phyloP scores from a whole-genome alignment of 352 stramenopile genomes.

The Globisporangium solare region DNA sequence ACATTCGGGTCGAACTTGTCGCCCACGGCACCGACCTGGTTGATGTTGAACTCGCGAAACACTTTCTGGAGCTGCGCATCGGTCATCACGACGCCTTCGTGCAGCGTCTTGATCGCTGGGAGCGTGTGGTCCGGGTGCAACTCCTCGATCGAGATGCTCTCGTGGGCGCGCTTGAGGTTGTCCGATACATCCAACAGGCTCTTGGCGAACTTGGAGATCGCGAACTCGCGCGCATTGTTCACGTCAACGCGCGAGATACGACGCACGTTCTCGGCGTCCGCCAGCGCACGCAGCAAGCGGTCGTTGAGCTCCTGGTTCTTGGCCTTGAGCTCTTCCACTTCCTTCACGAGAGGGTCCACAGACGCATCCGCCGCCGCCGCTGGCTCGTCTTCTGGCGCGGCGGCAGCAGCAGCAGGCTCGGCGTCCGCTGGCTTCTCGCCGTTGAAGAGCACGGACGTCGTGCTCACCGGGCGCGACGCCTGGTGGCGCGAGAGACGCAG shows the following conservation, averaged over 20 bases:
- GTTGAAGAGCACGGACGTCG: conserved; percentile 30
- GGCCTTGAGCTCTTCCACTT: conserved; percentile 65
- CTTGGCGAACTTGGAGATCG: conserved; percentile 96
- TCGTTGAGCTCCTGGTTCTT: conserved; percentile 84
- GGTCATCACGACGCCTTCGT: conserved; percentile 93
- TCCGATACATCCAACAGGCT: conserved; percentile 96
- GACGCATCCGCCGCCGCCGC: conserved; percentile 5
- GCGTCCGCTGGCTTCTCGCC: conserved; percentile 47
- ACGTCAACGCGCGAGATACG: conserved; percentile 93
- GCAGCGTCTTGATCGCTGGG: conserved; percentile 63
- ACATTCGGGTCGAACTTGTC: conserved; percentile 98
- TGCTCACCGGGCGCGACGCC: conserved; percentile 44
- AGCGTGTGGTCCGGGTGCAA: conserved; percentile 66
- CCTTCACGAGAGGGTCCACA: conserved; percentile 44
- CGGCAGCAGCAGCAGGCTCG: conserved; percentile 13
- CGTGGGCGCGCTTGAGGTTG: conserved; percentile 94
- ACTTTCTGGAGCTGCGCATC: conserved; percentile 94
- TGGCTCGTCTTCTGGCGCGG: conserved; percentile 12
- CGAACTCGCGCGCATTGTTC: conserved; percentile 91
- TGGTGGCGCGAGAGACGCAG: conserved; percentile 26
- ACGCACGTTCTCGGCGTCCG: conserved; percentile 98
- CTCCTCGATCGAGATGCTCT: conserved; percentile 77
- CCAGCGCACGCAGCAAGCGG: conserved; percentile 87
- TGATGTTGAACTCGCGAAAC: conserved; percentile 91
- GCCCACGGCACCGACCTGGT: conserved; percentile 88